phyloP scores from a whole-genome alignment of 106 monocot species.

The Allium sativum region DNA sequence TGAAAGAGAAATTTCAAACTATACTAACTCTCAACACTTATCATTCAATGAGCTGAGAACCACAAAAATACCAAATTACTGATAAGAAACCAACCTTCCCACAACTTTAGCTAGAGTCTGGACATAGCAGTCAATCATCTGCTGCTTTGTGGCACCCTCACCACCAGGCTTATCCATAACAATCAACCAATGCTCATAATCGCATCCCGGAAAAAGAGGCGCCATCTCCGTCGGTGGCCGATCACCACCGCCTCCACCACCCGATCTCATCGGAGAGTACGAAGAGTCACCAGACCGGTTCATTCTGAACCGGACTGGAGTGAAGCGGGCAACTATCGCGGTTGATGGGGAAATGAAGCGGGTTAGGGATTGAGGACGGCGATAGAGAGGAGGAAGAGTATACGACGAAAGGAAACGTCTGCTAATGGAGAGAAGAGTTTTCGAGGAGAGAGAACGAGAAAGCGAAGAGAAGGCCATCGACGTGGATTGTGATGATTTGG shows the following conservation, averaged over 20 bases:
- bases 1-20: too few species aligned
- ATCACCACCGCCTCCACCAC: conserved; percentile 32
- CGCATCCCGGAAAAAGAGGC: conserved; percentile 74
- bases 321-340: background rate
- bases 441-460: background rate
- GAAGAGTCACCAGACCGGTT: conserved; percentile 22
- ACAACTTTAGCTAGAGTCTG: conserved; percentile 68
- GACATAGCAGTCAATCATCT: conserved; percentile 84
- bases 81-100: conserved; percentile 26
- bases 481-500: background rate
- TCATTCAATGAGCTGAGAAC: too few species aligned
- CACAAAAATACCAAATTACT: too few species aligned
- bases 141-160: conserved; percentile 61
- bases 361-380: background rate
- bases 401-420: conserved; percentile 11
- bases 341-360: background rate
- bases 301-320: conserved; percentile 20
- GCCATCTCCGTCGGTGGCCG: conserved; percentile 79
- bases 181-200: conserved; percentile 81
- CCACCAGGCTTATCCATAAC: conserved; percentile 80
- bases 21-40: too few species aligned
- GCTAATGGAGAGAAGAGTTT: background rate
- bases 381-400: conserved; percentile 3
- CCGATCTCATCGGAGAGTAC: conserved; percentile 36
- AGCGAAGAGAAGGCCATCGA: background rate